Base-by-base conservation (phyloP, 140 eudicot species). In the Anethum foeniculum region DNA sequence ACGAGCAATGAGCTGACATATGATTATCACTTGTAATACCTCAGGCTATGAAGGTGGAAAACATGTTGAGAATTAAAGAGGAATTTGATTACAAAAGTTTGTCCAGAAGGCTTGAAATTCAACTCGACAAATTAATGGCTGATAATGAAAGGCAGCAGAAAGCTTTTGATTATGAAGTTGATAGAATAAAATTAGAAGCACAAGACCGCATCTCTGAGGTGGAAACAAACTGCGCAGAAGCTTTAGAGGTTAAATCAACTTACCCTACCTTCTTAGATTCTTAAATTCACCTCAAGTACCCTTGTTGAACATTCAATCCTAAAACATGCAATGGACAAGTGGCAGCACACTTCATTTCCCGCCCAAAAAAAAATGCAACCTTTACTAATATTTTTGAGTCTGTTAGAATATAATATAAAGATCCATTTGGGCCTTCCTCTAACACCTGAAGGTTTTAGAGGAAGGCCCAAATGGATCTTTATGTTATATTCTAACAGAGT, bases 31-130 rank as follows among this genome's bases (percentile, higher is more conserved):
- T 48, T 81, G 51, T 69, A 30, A 79, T 86, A 19, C 77, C 32
- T 4, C 90, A 95, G 99, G 99, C 99, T 78, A 95, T 95, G 99
- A 95, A 95, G 91, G 99, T 95, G 82, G 99, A 95, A 84, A 95
- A 92, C 84, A 95, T 95, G 99, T 82, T 92, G 90, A 92, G 90
- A 85, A 90, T 95, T n/a, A 95, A 95, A 86, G 99, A 94, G 82
- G 97, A 94, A 85, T 94, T 92, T 56, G 98, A 92, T 86, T 94
- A 94, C 89, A 94, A 90, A 88, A 95, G 97, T 86, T 84, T 95
- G 86, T 88, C 97, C 78, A 90, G 83, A 85, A 95, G 89, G 83
- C 97, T 92, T 65, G 97, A 95, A 87, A 84, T 91, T 52, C 97
- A 91, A 79, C 85, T 95, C 43, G 99, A 95, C 88, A 90, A 89